Conservation (phyloP, 495 filamentous ascomycete species). For the Podospora pseudocomata region DNA sequence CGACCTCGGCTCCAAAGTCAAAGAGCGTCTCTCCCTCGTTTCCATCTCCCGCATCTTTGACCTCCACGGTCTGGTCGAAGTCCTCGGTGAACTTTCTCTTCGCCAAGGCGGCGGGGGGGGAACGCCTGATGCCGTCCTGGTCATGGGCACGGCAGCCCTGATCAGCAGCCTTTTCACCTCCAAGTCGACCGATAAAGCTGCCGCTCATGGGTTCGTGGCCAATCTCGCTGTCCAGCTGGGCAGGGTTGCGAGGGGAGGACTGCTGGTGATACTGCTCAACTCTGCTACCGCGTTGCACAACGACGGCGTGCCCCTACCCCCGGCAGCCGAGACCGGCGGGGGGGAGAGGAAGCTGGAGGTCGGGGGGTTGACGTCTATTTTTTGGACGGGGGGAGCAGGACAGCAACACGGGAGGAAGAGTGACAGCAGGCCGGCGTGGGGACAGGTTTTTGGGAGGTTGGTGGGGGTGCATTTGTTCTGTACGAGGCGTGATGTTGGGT, state of each 20-base stretch:
- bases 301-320: not conserved
- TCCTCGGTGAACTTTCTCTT: slow-evolving; percentile 43
- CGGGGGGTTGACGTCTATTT: not conserved
- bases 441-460: slow-evolving; percentile 41
- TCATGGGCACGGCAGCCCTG: slow-evolving; percentile 41
- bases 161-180: slow-evolving; percentile 41
- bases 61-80: slow-evolving; percentile 55
- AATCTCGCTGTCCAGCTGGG: not conserved
- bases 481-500: slow-evolving; percentile 31
- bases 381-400: not conserved
- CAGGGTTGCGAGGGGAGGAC: slow-evolving; percentile 1
- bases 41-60: slow-evolving; percentile 59
- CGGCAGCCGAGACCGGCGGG: not conserved
- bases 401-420: not conserved
- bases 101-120: not conserved
- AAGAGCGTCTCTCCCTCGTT: slow-evolving; percentile 46
- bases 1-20: not conserved
- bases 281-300: slow-evolving; percentile 26
- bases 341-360: not conserved
- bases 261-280: slow-evolving; percentile 45
- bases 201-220: not conserved
- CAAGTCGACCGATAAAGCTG: not conserved
- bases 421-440: slow-evolving; percentile 39
- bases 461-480: slow-evolving; percentile 45
- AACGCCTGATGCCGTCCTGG: slow-evolving; percentile 39